A percentile compares a stretch with the other conserved stretches of the same genome.
Conservation (phyloP, 768 basidiomycete genomes). For the Rhizopogon vesiculosus region DNA sequence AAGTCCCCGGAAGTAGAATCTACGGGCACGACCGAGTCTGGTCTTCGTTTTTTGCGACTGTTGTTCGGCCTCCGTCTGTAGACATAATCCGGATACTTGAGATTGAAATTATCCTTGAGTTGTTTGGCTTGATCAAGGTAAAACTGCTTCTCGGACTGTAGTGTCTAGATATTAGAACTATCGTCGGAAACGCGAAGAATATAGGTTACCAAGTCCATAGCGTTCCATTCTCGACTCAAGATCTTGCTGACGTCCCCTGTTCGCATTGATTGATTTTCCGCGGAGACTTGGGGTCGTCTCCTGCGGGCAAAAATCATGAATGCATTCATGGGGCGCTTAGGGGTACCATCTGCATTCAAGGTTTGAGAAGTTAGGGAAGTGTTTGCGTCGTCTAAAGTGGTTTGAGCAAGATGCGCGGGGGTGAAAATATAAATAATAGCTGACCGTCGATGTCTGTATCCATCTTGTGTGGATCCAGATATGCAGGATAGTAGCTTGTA, state of each 20-base stretch:
- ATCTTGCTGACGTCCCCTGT: constrained; percentile 90
- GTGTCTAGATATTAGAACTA: constrained; percentile 5
- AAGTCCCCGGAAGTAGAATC: constrained; percentile 28
- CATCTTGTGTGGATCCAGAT: constrained; percentile 33
- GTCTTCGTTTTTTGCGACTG: constrained; percentile 59
- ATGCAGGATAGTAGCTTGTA: constrained; percentile 27
- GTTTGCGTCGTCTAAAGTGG: constrained; percentile 33
- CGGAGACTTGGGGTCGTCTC: constrained; percentile 76
- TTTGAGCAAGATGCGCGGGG: constrained; percentile 11
- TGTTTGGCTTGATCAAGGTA: constrained; percentile 85
- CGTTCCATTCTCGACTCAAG: constrained; percentile 80
- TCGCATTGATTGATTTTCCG: constrained; percentile 86
- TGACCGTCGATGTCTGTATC: constrained; percentile 46
- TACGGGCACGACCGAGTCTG: constrained; percentile 28
- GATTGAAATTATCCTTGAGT: constrained; percentile 82
- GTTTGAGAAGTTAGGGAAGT: constrained; percentile 67
- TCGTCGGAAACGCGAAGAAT: background rate
- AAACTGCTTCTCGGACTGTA: constrained; percentile 76
- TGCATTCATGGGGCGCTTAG: constrained; percentile 89
- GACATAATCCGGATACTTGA: constrained; percentile 85
- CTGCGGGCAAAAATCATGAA: constrained; percentile 91
- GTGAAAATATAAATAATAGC: constrained; percentile 7
- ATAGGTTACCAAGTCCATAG: constrained; percentile 63
- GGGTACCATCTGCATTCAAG: constrained; percentile 82
- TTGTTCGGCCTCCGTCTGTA: constrained; percentile 87